Percentiles rank a stretch among this genome's conserved stretches.
These are phyloP conservation scores for Cryphonectria nitschkei DNA, from an alignment of 2,329 filamentous ascomycete species.

Conservation along the genomic window DNA sequence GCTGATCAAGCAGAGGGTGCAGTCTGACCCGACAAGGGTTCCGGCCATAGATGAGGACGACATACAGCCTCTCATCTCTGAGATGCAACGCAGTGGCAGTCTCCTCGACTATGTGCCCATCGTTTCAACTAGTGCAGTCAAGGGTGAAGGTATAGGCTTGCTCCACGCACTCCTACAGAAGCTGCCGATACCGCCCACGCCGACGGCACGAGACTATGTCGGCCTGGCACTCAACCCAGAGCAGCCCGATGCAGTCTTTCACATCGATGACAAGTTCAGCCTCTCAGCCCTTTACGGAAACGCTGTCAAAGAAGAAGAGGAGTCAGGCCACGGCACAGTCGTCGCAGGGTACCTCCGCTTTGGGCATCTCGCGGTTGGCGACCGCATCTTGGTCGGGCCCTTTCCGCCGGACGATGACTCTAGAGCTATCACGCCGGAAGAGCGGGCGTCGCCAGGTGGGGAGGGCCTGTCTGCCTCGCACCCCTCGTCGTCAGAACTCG, in stretches of 20 bases:
- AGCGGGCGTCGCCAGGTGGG: slow-evolving; percentile 50
- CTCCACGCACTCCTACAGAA: slow-evolving; percentile 80
- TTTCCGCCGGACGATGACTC: slow-evolving; percentile 63
- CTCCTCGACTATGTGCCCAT: slow-evolving; percentile 72
- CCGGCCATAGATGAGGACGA: slow-evolving; percentile 59
- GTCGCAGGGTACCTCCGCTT: slow-evolving; percentile 84
- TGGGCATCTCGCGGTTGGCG: slow-evolving; percentile 76
- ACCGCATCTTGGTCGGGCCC: slow-evolving; percentile 78
- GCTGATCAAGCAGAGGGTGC: slow-evolving; percentile 58
- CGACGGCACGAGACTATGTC: slow-evolving; percentile 58
- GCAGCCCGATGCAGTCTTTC: slow-evolving; percentile 71
- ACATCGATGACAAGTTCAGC: slow-evolving; percentile 88
- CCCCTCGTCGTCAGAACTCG: slow-evolving; percentile 56
- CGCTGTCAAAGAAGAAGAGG: slow-evolving; percentile 44
- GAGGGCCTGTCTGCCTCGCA: slow-evolving; percentile 58
- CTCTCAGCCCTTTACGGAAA: slow-evolving; percentile 67
- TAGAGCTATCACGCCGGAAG: slow-evolving; percentile 46
- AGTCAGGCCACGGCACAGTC: slow-evolving; percentile 65
- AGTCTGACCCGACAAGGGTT: slow-evolving; percentile 60
- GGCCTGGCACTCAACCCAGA: slow-evolving; percentile 60
- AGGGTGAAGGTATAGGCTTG: slow-evolving; percentile 78
- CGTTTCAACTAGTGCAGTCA: slow-evolving; percentile 83
- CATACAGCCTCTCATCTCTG: slow-evolving; percentile 58
- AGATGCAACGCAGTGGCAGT: slow-evolving; percentile 49
- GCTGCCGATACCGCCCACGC: slow-evolving; percentile 68